phyloP scores from a whole-genome alignment of 2,329 filamentous ascomycete genomes.

The Claviceps sp. region DNA sequence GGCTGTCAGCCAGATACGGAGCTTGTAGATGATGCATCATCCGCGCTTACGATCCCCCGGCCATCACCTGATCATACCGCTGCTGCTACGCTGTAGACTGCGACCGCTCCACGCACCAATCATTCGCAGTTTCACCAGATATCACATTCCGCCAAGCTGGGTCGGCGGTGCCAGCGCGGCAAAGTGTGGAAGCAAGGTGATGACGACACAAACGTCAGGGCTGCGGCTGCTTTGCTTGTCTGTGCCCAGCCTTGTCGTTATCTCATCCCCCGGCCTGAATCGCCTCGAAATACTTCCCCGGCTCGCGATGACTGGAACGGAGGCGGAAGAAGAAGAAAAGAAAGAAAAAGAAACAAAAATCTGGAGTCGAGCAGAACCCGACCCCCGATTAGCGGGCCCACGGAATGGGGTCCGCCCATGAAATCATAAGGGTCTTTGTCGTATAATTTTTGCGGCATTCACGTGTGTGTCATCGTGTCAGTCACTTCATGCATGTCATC shows the following conservation, averaged over 20 bases:
- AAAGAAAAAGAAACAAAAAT: neutral
- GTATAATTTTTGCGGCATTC: neutral
- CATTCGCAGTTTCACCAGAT: neutral
- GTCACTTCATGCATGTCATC: neutral
- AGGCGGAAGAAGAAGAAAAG: neutral
- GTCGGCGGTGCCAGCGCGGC: neutral
- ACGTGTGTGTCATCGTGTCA: neutral
- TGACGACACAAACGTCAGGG: neutral
- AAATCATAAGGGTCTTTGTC: constrained; percentile 6
- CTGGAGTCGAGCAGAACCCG: constrained; percentile 4
- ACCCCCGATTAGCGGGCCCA: constrained; percentile 2
- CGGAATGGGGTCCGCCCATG: constrained; percentile 1
- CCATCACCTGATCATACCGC: neutral
- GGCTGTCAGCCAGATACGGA: no score
- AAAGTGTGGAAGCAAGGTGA: neutral
- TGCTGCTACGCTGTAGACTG: neutral
- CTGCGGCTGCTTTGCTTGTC: neutral
- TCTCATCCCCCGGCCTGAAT: neutral
- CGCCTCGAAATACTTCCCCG: neutral
- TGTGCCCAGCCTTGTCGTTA: constrained; percentile 5
- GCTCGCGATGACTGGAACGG: no score
- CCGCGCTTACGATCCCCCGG: neutral
- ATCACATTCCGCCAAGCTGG: neutral
- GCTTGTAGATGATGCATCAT: neutral
- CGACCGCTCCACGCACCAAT: neutral